Base-by-base conservation (phyloP, 108 stramenopile species). In the Bacterosira constricta region DNA sequence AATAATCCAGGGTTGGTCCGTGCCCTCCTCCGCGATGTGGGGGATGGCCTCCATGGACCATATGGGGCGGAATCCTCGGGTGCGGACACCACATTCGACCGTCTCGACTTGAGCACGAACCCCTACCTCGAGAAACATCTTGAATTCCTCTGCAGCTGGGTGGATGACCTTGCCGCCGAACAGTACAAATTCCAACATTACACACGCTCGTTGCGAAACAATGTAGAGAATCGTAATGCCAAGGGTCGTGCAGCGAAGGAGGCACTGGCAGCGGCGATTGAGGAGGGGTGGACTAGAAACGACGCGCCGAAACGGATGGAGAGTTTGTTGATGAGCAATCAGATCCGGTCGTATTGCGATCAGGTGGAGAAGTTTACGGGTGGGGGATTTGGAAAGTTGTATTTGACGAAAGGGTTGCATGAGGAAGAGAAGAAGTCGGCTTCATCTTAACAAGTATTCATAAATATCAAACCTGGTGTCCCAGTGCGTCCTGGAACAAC, bases 111-210 rank as follows among this genome's bases (percentile, higher is more conserved):
- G 69, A 92, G 84, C 76, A 94, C 94, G 36, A 96, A 97, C 70
- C 85, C 96, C 10, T 97, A 94, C 81, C 82, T 98, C 53, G 96
- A 97, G 71, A 97, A 97, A 69, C 93, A 98, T 68, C 80, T 99
- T 51, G 96, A 98, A 82, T 95, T 92, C 75, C 67, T 98, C 52
- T 90, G 92, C 69, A 87, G 83, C 42, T 97, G 96, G 96, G 96
- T 98, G 20, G 97, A 98, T 74, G 97, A 98, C 57, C 76, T 98
- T 54, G 85, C 95, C 6, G 84, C 79, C 15, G 94, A 97, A 71
- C 96, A 97, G 71, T 73, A 82, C 57, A 94, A 93, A 77, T 92
- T 92, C 62, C 92, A 92, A 79, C 85, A 86, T 68, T 93, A 88
- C 69, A 84, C 89, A 41, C 78, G 93, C 38, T 81, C 83, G 36